phyloP scores from a whole-genome alignment of 768 basidiomycete species.

The Lactarius indigo region DNA sequence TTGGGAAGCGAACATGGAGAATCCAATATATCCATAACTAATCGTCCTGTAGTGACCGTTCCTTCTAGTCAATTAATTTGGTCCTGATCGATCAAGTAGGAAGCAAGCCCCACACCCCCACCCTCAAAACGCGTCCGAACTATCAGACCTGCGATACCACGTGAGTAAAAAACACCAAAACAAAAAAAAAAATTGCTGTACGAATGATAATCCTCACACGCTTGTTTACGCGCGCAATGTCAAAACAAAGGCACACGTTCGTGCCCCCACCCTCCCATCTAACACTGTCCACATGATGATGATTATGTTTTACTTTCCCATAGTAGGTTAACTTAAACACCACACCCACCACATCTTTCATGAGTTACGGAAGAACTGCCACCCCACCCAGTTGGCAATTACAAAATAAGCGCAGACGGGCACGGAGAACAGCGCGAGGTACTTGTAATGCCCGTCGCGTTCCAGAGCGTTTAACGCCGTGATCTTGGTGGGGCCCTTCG shows the following conservation, averaged over 20 bases:
- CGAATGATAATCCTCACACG: not conserved
- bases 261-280: not conserved
- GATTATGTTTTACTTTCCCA: too few relatives aligned
- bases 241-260: not conserved
- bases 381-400: conserved; percentile 98
- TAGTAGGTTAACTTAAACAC: too few relatives aligned
- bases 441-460: conserved; percentile 86
- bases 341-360: too few relatives aligned
- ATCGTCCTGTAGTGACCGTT: not conserved
- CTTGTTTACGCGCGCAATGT: conserved; percentile 14
- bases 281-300: not conserved
- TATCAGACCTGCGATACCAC: not conserved
- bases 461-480: conserved; percentile 60
- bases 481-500: not conserved
- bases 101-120: not conserved
- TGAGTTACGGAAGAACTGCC: conserved; percentile 92
- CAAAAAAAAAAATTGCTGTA: conserved; percentile 7
- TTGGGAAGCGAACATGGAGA: not conserved
- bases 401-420: conserved; percentile 85
- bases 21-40: conserved; percentile 17
- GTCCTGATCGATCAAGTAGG: conserved; percentile 13
- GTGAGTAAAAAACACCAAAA: not conserved
- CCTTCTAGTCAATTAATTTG: not conserved
- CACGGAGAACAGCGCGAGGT: conserved; percentile 72
- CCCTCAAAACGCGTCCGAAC: not conserved